Evolutionary conservation across 2,329 filamentous ascomycete genomes (phyloP), one percentile per base, ranked within the genome.

Genomic region (Fusarium duplospermum): DNA sequence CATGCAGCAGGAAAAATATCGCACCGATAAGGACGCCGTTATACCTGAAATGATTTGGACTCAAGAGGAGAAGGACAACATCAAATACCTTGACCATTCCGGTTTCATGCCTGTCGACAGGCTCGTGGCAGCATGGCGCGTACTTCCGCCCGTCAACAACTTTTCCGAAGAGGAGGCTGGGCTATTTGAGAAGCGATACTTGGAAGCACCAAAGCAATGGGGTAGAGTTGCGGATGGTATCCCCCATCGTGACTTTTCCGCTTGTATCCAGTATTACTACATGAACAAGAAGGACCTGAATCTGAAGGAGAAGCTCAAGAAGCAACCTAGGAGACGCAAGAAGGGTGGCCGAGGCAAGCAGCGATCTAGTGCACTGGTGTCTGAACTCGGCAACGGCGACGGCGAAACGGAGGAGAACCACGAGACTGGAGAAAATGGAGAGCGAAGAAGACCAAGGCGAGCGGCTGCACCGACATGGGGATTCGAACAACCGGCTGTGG

Each of bases 251-350:
- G 91, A 93, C 77, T 95, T 94, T 82, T 92, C 93, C 73, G 90
- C 93, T 56, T 94, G 93, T 81, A 96, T 96, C 76, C 92, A 94
- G 79, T 94, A 95, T 81, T 96, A 96, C 82, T 96, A 96, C 81
- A 87, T 93, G 71, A 93, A 92, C 80, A 96, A 91, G 83, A 93
- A 92, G 83, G 88, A 91, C 56, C 89, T 91, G 47, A 92, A 93
- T 71, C 91, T 95, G 70, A 94, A 95, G 80, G 92, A 94, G 79
- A 94, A 93, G 82, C 86, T 93, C 33, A 92, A 90, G 81, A 90
- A 87, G 83, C 90, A 89, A 81, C 89, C 87, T 67, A 89, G 87
- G 80, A 86, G 87, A 78, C 85, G 88, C 70, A 89, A 88, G 84
- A 88, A 89, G 86, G 35, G 22, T 27, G 83, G 86, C 79, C 82